Percentiles rank a stretch among this genome's conserved stretches.
Conservation (phyloP, 495 filamentous ascomycete species). For the Tuber borchii region DNA sequence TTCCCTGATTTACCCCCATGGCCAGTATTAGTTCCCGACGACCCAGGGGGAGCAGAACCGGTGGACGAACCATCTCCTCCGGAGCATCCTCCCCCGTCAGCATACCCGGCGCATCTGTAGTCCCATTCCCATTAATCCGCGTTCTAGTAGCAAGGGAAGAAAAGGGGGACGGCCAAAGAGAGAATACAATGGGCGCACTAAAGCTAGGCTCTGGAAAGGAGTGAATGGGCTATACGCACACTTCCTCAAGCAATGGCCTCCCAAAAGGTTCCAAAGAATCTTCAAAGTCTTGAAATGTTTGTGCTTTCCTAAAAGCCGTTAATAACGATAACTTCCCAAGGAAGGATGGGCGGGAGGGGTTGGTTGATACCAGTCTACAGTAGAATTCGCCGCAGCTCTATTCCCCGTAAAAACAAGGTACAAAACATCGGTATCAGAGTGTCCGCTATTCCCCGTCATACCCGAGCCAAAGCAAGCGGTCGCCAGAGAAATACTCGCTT, state of each 20-base stretch:
- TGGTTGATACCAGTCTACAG: conserved; percentile 49
- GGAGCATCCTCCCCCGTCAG: not conserved
- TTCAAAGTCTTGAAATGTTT: conserved; percentile 17
- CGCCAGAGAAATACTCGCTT: conserved; percentile 54
- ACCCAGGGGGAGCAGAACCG: not conserved
- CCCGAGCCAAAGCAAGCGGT: conserved; percentile 51
- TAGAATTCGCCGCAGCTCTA: conserved; percentile 49
- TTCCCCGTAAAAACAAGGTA: conserved; percentile 53
- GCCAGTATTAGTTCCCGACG: not conserved
- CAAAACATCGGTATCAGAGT: conserved; percentile 50
- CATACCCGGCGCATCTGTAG: not conserved
- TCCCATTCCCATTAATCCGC: not conserved
- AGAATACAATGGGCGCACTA: not conserved
- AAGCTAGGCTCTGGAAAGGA: not conserved
- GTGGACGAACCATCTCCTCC: not conserved
- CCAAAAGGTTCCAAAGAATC: conserved; percentile 14
- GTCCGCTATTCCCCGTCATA: conserved; percentile 50
- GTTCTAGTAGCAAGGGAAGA: not conserved
- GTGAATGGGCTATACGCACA: conserved; percentile 1
- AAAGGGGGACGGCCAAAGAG: not conserved
- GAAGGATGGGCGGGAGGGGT: conserved; percentile 11
- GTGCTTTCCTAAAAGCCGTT: conserved; percentile 13
- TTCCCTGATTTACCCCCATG: not conserved
- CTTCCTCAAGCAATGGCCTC: conserved; percentile 9
- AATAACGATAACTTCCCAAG: not conserved